These are phyloP conservation scores for Fusarium agapanthi DNA, from an alignment of 2,329 filamentous ascomycete genomes.

Conservation along the genomic window DNA sequence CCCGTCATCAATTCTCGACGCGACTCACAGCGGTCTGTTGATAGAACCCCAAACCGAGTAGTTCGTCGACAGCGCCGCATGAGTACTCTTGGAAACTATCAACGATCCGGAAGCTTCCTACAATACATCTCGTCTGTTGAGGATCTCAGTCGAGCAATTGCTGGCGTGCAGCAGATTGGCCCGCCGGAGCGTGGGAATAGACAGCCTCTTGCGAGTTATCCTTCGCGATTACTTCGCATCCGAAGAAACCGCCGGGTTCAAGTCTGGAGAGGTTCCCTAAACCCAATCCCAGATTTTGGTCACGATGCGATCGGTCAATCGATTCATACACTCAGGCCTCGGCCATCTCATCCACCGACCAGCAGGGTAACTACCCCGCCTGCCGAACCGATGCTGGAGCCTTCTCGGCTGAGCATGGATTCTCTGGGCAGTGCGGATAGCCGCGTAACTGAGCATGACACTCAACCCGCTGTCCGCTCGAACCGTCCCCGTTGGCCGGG, in stretches of 20 bases:
- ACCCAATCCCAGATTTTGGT: no score
- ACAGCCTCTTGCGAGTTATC: not conserved
- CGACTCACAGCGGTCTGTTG: not conserved
- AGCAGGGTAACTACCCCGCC: not conserved
- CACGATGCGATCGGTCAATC: not conserved
- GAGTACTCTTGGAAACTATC: not conserved
- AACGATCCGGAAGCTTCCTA: not conserved
- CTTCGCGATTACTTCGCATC: not conserved
- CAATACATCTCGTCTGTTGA: not conserved
- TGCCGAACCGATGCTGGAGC: not conserved
- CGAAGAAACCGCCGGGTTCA: not conserved
- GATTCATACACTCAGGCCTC: not conserved
- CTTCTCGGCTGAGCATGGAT: not conserved
- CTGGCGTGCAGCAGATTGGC: not conserved
- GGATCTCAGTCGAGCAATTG: not conserved
- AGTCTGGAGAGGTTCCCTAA: no score
- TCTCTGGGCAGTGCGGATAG: not conserved
- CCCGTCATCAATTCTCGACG: not conserved
- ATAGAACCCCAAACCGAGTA: not conserved
- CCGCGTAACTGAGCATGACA: not conserved
- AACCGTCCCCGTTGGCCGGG: not conserved
- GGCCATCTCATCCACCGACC: not conserved
- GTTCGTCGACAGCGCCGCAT: not conserved
- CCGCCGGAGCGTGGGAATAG: not conserved
- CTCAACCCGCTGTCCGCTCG: not conserved